A percentile compares a stretch with the other conserved stretches of the same genome.
phyloP scores from a whole-genome alignment of 2,329 filamentous ascomycete genomes.

The Endocalyx cinctus region DNA sequence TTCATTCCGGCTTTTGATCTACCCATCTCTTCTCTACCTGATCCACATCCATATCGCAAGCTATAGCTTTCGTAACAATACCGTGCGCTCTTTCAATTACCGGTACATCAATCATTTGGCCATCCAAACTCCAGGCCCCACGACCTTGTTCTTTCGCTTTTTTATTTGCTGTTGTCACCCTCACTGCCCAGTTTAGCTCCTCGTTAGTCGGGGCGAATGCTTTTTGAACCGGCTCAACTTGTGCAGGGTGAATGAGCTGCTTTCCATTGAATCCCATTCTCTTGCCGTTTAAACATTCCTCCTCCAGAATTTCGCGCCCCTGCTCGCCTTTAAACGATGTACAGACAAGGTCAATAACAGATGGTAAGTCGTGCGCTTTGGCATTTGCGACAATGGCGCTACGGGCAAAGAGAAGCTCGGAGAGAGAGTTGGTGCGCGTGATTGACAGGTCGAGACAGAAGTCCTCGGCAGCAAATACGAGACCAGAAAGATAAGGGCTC shows the following conservation, averaged over 20 bases:
- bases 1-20: slow-evolving; percentile 72
- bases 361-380: slow-evolving; percentile 68
- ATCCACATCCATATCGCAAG: slow-evolving; percentile 66
- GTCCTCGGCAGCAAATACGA: slow-evolving; percentile 92
- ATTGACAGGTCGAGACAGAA: slow-evolving; percentile 85
- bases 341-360: slow-evolving; percentile 83
- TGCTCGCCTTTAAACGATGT: slow-evolving; percentile 72
- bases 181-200: slow-evolving; percentile 79
- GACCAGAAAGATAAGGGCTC: slow-evolving; percentile 67
- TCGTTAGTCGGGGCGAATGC: slow-evolving; percentile 67
- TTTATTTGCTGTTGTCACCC: slow-evolving; percentile 71
- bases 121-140: slow-evolving; percentile 86
- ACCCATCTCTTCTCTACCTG: slow-evolving; percentile 65
- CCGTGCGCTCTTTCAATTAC: slow-evolving; percentile 74
- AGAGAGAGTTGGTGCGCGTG: slow-evolving; percentile 74
- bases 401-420: slow-evolving; percentile 84
- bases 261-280: slow-evolving; percentile 90
- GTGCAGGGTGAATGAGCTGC: slow-evolving; percentile 88
- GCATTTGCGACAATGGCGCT: slow-evolving; percentile 83
- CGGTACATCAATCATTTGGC: slow-evolving; percentile 87
- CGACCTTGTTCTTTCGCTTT: slow-evolving; percentile 72
- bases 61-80: slow-evolving; percentile 61
- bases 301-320: slow-evolving; percentile 48
- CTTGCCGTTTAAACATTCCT: slow-evolving; percentile 72
- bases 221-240: slow-evolving; percentile 70